Base-by-base conservation (phyloP, 2,329 filamentous ascomycete species). In the Microcyclosporella mali region DNA sequence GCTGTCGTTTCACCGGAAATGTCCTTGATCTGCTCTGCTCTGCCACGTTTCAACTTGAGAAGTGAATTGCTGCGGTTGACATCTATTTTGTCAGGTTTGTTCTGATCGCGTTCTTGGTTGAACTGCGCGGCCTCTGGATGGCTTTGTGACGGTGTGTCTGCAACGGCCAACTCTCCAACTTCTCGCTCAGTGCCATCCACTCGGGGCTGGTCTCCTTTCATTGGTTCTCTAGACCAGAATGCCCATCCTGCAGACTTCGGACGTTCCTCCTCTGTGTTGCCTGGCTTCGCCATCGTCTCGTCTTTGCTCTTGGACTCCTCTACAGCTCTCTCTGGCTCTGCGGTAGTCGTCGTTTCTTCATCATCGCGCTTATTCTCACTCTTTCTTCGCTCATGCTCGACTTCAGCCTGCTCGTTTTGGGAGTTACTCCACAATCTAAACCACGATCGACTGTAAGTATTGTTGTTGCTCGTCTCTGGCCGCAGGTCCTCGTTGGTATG, bases 211-310 rank as follows among this genome's bases (percentile, higher is more conserved):
- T 35, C 29, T 6, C 40, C 55, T 71, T 76, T 28, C 58, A 67
- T 51, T 43, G 64, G 65, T 3, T 82, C 79, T 34, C 74, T 77
- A 11, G 82, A 87, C 85, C 85, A 90, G 52, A 90, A 89, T 0
- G 82, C 85, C 85, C 85, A 90, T 0, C 82, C 85, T 0, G 84
- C 84, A 62, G 49, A 67, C 55, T 52, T 73, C 56, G 64, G 56
- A 36, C 39, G 50, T 21, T 62, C 41, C 36, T 48, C 40, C 28
- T 45, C 43, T 6, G 38, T 37, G 19, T 42, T 42, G 6, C 3
- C 18, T 12, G 7, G 27, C 16, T 29, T 30, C 21, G 29, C 10
- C 33, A 45, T 43, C 14, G 40, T 7, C 10, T 28, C 34, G 9
- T 49, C 43, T 19, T 17, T 33, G 10, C 12, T 18, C 10, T 31